Conservation (phyloP, 2,329 filamentous ascomycete genomes). For the Aureobasidium sp. region DNA sequence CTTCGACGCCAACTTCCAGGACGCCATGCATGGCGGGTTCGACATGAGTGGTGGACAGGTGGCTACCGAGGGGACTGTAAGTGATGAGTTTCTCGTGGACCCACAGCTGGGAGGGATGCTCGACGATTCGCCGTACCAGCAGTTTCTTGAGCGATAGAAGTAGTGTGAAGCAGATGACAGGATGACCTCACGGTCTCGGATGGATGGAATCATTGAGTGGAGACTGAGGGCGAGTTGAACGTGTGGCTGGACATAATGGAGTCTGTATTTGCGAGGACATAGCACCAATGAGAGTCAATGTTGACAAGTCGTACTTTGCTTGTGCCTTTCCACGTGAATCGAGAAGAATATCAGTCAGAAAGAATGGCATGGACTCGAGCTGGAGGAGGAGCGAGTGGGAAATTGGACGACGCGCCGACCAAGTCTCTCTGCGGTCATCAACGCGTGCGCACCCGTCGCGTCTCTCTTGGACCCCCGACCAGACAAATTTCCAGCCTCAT, state of each 20-base stretch:
- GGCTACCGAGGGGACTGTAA: background rate
- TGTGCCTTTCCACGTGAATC: background rate
- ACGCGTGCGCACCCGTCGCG: conserved; percentile 4
- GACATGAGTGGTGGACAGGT: conserved; percentile 3
- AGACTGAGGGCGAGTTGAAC: background rate
- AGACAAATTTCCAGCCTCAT: background rate
- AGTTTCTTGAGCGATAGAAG: conserved; percentile 1
- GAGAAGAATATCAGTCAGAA: background rate
- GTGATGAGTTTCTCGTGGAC: conserved; percentile 5
- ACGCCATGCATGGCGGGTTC: background rate
- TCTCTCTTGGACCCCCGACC: background rate
- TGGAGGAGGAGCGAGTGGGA: background rate
- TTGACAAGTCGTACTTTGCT: background rate
- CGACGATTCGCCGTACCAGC: conserved; percentile 10
- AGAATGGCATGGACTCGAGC: background rate
- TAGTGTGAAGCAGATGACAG: background rate
- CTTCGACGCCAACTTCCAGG: background rate
- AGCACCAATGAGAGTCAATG: background rate
- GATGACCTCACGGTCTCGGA: background rate
- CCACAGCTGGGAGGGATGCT: conserved; percentile 10
- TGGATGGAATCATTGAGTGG: background rate
- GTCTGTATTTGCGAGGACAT: background rate
- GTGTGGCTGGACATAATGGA: background rate
- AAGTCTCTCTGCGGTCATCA: background rate
- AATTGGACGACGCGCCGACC: background rate